Conservation (phyloP, 192 early-diverging fungal genomes). For the Helicostylum pulchrum region DNA sequence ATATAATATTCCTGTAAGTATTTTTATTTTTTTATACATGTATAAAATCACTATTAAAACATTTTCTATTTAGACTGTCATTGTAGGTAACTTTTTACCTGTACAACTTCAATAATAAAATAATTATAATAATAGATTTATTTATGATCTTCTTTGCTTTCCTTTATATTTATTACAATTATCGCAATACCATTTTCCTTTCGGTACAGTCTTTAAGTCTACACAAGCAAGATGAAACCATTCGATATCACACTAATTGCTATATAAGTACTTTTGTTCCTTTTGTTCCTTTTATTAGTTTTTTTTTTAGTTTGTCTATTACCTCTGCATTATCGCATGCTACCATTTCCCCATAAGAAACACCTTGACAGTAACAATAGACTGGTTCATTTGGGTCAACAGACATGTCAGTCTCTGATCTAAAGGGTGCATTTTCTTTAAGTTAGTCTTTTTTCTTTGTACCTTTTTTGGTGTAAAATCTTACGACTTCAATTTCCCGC, state of each 20-base stretch:
- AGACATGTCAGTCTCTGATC: constrained; percentile 25
- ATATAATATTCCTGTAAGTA: constrained; percentile 69
- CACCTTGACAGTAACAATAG: constrained; percentile 82
- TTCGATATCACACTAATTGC: constrained; percentile 81
- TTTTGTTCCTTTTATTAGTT: too few species aligned
- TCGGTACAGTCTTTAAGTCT: constrained; percentile 79
- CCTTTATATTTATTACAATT: constrained; percentile 51
- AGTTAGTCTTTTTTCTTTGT: background rate
- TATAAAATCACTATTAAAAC: background rate
- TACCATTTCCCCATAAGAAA: constrained; percentile 90
- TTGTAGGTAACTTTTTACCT: constrained; percentile 72
- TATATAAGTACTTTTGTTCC: too few species aligned
- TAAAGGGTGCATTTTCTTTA: background rate
- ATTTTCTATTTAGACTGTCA: constrained; percentile 42
- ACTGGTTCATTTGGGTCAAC: constrained; percentile 88
- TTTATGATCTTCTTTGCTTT: constrained; percentile 6
- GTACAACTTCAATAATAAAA: constrained; percentile 38
- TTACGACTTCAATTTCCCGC: constrained; percentile 11
- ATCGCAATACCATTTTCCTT: constrained; percentile 95
- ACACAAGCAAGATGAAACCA: constrained; percentile 99
- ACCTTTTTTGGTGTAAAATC: constrained; percentile 15
- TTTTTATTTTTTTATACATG: background rate
- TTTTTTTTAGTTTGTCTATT: constrained; percentile 2
- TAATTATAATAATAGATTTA: background rate
- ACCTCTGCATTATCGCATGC: constrained; percentile 72